Conservation (phyloP, 768 basidiomycete genomes). For the Floccularia luteovirens region DNA sequence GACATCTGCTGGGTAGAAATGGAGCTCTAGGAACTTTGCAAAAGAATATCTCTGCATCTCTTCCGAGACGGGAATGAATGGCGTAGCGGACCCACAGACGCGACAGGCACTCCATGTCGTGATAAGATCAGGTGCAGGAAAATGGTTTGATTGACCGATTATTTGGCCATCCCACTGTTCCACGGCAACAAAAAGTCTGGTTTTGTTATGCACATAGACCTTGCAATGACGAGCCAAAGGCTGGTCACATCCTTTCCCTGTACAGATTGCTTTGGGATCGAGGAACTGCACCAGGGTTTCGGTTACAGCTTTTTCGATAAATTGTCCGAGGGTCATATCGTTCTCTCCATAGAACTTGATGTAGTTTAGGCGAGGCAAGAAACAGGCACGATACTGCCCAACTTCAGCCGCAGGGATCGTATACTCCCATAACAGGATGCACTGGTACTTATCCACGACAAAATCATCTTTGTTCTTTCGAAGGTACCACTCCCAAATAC, state of each 20-base stretch:
- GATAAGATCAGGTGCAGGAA: slow-evolving; percentile 65
- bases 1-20: slow-evolving; percentile 90
- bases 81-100: slow-evolving; percentile 69
- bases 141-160: slow-evolving; percentile 42
- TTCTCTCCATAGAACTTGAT: slow-evolving; percentile 91
- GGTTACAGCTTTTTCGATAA: slow-evolving; percentile 73
- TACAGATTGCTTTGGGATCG: slow-evolving; percentile 72
- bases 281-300: slow-evolving; percentile 63
- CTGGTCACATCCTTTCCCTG: slow-evolving; percentile 79
- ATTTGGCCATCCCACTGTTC: slow-evolving; percentile 86
- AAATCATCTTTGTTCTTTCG: slow-evolving; percentile 83
- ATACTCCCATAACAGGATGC: slow-evolving; percentile 74
- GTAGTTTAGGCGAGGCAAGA: slow-evolving; percentile 63
- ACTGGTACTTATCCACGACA: slow-evolving; percentile 89
- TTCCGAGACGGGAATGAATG: slow-evolving; percentile 83
- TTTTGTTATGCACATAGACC: slow-evolving; percentile 87
- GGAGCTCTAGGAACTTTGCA: slow-evolving; percentile 91
- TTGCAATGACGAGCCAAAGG: slow-evolving; percentile 79
- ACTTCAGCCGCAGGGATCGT: slow-evolving; percentile 69
- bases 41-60: slow-evolving; percentile 94
- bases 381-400: slow-evolving; percentile 66
- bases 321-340: slow-evolving; percentile 89
- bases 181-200: slow-evolving; percentile 74
- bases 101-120: slow-evolving; percentile 91
- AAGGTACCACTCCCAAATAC: slow-evolving; percentile 94